These are phyloP conservation scores for Sporothrix luriei DNA, from an alignment of 2,329 filamentous ascomycete genomes.

Conservation along the genomic window DNA sequence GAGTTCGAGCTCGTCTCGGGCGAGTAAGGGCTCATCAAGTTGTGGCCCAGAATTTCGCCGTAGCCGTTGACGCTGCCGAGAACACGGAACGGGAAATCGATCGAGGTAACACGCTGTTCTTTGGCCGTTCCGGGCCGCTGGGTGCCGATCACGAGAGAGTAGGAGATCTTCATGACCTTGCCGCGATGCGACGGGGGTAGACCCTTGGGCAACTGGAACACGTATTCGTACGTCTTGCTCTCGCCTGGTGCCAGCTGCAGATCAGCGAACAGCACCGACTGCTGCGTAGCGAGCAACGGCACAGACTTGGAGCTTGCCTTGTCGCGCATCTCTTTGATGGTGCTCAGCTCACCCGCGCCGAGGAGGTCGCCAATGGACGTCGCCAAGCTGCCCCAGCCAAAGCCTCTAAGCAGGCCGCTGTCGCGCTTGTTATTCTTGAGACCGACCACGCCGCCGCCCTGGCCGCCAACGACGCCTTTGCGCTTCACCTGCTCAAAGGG, in stretches of 20 bases:
- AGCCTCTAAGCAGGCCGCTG: constrained; percentile 76
- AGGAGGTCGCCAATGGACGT: constrained; percentile 85
- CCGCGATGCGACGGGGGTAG: constrained; percentile 90
- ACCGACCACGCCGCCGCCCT: constrained; percentile 83
- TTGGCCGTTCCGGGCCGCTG: constrained; percentile 75
- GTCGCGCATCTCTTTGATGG: constrained; percentile 92
- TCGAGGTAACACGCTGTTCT: constrained; percentile 83
- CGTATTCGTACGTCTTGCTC: constrained; percentile 83
- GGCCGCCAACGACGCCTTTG: constrained; percentile 84
- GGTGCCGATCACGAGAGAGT: constrained; percentile 87
- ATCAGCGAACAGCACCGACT: constrained; percentile 95
- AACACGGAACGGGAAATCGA: constrained; percentile 90
- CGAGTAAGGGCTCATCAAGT: constrained; percentile 92
- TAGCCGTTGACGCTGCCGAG: constrained; percentile 88
- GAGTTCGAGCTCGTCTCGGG: constrained; percentile 84
- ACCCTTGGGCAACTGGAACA: constrained; percentile 81
- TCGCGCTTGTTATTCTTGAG: constrained; percentile 73
- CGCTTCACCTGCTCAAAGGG: constrained; percentile 96
- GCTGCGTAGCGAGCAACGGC: constrained; percentile 89
- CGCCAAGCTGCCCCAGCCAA: constrained; percentile 81
- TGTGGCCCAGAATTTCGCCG: constrained; percentile 87
- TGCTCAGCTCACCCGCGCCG: constrained; percentile 85
- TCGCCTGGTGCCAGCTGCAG: constrained; percentile 84
- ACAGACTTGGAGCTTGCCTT: constrained; percentile 83
- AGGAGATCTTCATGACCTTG: constrained; percentile 90